Base-by-base conservation (phyloP, 2,329 filamentous ascomycete species). In the Epichloe hybrida region DNA sequence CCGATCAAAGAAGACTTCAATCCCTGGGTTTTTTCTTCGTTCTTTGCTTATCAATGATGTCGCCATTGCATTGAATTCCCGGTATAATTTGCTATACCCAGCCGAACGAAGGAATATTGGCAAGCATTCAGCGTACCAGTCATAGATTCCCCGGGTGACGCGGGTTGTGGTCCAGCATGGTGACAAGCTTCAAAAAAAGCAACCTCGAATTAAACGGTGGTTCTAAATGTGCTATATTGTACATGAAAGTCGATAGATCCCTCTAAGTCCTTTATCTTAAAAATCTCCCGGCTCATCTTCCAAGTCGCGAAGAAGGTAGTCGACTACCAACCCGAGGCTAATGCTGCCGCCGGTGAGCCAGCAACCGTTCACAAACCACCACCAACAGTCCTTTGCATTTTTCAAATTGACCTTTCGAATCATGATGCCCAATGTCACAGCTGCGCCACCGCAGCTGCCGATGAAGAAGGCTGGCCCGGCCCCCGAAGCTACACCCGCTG, bases 291-390 rank as follows among this genome's bases (percentile, higher is more conserved):
- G 45, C 34, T 64, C 46, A 11, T 53, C 57, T 43, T 67, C 51
- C n/a, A 62, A 49, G 55, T 78, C 79, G 55, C 69, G 69, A 13
- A 76, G 55, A n/a, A 75, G 52, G 59, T 84, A 86, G 58, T 86
- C 81, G 3, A 66, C 71, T 2, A 70, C 75, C 51, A 86, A 59
- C 1, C 82, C 81, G 3, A 74, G 52, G 56, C 77, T 76, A 55
- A 85, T 78, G 4, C 71, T 72, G 23, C 81, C 80, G 8, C 82
- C 82, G 11, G 82, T 85, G 54, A 84, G 73, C 77, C 77, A 81
- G 57, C 80, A 83, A 11, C 82, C 82, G 57, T 84, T 84, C 34
- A 80, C 75, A 58, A 87, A 87, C 83, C 83, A 87, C 81, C 82
- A 84, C 83, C 83, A 86, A 57, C 83, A 86, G 59, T 83, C 72